Evolutionary conservation across 2,329 filamentous ascomycete species (phyloP).

Genomic region (Colletotrichum tofieldiae): DNA sequence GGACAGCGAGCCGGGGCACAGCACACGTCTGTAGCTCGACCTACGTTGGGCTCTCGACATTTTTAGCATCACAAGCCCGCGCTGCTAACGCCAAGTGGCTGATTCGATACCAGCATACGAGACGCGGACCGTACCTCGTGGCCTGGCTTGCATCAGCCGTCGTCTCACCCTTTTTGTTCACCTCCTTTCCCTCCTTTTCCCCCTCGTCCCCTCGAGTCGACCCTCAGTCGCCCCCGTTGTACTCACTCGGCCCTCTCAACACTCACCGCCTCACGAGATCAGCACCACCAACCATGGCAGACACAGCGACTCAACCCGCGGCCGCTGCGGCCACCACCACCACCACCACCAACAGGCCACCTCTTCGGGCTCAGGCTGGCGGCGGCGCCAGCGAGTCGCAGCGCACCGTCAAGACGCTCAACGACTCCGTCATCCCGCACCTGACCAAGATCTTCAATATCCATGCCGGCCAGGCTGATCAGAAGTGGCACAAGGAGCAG

Average conservation of each 20-base stretch:
- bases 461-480: constrained; percentile 58
- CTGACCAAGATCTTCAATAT: constrained; percentile 64
- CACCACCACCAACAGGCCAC: background rate
- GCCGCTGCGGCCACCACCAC: constrained; percentile 5
- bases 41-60: background rate
- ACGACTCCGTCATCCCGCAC: constrained; percentile 57
- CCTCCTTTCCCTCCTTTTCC: background rate
- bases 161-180: constrained; percentile 23
- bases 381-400: constrained; percentile 62
- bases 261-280: constrained; percentile 20
- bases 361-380: constrained; percentile 56
- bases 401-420: constrained; percentile 59
- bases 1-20: constrained; percentile 8
- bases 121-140: constrained; percentile 26
- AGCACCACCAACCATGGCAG: constrained; percentile 25
- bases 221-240: constrained; percentile 2
- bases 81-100: constrained; percentile 17
- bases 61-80: constrained; percentile 3
- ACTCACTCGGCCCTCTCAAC: background rate
- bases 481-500: constrained; percentile 63
- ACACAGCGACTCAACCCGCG: constrained; percentile 15
- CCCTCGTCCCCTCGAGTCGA: background rate
- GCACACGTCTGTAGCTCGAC: constrained; percentile 2
- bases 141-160: constrained; percentile 27
- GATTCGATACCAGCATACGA: constrained; percentile 20